A percentile compares a stretch with the other conserved stretches of the same genome.
phyloP scores from a whole-genome alignment of 148 eudicot species.

The Spergularia bocconei region DNA sequence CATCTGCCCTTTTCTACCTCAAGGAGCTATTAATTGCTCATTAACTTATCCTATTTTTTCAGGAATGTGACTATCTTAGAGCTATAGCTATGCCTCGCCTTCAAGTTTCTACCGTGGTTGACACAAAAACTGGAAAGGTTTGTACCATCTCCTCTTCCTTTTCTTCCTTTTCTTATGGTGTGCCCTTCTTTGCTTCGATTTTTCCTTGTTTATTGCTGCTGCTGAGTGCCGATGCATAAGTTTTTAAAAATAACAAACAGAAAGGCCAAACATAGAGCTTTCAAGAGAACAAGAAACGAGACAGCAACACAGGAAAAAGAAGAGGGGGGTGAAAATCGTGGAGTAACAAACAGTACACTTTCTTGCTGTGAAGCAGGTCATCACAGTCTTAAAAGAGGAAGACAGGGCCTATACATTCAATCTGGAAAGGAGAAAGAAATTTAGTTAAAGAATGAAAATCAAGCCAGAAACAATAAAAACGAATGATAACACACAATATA shows the following conservation, averaged over 20 bases:
- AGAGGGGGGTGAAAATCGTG: too few species aligned
- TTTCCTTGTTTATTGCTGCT: neutral
- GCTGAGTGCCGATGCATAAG: neutral
- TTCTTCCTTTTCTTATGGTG: slow-evolving; percentile 1
- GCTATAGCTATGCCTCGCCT: slow-evolving; percentile 81
- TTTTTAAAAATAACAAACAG: neutral
- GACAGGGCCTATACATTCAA: too few species aligned
- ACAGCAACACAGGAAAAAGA: too few species aligned
- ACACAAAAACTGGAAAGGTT: slow-evolving; percentile 92
- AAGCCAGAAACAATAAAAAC: too few species aligned
- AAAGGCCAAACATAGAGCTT: too few species aligned
- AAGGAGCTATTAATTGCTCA: slow-evolving; percentile 1
- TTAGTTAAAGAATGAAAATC: too few species aligned
- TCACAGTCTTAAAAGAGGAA: too few species aligned
- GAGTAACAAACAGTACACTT: too few species aligned
- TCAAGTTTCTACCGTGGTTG: slow-evolving; percentile 87
- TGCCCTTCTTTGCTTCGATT: neutral
- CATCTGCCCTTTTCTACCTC: slow-evolving; percentile 2
- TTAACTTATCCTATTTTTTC: slow-evolving; percentile 22
- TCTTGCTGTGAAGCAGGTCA: too few species aligned
- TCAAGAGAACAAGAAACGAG: too few species aligned
- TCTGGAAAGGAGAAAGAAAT: too few species aligned
- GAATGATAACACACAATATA: too few species aligned
- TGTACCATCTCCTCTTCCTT: slow-evolving; percentile 13
- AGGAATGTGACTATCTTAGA: slow-evolving; percentile 97